phyloP scores from a whole-genome alignment of 2,329 filamentous ascomycete genomes.

The Xylariaceae sp. region DNA sequence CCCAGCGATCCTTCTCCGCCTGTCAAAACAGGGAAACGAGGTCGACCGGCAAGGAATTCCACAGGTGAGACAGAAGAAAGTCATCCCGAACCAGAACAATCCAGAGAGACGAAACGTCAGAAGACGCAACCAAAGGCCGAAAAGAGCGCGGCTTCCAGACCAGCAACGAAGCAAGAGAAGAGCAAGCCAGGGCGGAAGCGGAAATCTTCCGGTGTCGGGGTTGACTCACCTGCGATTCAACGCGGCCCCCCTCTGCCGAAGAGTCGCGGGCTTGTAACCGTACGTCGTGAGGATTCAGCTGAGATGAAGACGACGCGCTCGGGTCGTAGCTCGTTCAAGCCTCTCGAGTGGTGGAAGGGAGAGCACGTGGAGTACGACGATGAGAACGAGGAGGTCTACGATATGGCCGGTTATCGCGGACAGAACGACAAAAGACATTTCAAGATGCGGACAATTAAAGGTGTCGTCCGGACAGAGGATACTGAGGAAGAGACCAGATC shows the following conservation, averaged over 20 bases:
- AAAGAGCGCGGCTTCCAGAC: constrained; percentile 23
- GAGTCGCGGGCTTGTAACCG: constrained; percentile 52
- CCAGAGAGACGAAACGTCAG: constrained; percentile 26
- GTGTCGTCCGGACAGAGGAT: constrained; percentile 73
- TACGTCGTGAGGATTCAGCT: constrained; percentile 48
- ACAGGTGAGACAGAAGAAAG: constrained; percentile 19
- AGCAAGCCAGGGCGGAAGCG: constrained; percentile 34
- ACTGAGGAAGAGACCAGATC: constrained; percentile 36
- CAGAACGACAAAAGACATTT: constrained; percentile 38
- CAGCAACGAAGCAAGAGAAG: constrained; percentile 25
- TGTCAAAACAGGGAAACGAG: constrained; percentile 21
- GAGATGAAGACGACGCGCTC: constrained; percentile 64
- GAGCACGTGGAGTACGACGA: constrained; percentile 72
- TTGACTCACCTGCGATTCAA: constrained; percentile 48
- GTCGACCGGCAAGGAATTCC: constrained; percentile 21
- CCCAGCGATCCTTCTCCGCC: constrained; percentile 12
- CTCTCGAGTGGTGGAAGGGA: constrained; percentile 82
- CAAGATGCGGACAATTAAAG: constrained; percentile 68
- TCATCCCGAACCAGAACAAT: constrained; percentile 17
- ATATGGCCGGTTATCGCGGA: constrained; percentile 36
- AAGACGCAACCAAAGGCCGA: constrained; percentile 21
- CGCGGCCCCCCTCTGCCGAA: constrained; percentile 56
- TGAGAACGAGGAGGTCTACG: constrained; percentile 48
- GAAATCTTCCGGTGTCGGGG: constrained; percentile 40
- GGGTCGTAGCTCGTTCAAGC: constrained; percentile 74